Evolutionary conservation across 352 stramenopile species (phyloP).

Genomic region (Phytophthora sansomeana): DNA sequence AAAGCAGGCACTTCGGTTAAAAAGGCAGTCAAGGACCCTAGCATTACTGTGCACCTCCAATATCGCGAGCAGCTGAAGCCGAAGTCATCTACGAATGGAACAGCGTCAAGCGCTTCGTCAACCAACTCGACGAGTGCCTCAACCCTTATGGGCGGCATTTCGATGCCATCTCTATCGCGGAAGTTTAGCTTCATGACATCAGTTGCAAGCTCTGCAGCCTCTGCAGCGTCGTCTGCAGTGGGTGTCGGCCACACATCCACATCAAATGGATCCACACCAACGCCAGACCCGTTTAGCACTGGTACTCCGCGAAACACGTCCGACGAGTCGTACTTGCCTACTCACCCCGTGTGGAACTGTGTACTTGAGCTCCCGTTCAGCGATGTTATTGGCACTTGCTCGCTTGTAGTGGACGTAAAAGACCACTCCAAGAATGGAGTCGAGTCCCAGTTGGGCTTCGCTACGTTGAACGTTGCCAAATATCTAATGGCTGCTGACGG

Average conservation of each 20-base stretch:
- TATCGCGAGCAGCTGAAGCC: constrained; percentile 64
- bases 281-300: constrained; percentile 57
- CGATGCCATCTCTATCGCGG: constrained; percentile 74
- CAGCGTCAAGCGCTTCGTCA: constrained; percentile 29
- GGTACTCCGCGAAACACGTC: constrained; percentile 63
- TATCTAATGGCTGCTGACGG: constrained; percentile 80
- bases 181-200: constrained; percentile 81
- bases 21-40: constrained; percentile 72
- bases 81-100: constrained; percentile 43
- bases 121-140: constrained; percentile 30
- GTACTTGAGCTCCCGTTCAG: constrained; percentile 81
- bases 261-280: constrained; percentile 32
- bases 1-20: constrained; percentile 76
- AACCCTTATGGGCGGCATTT: constrained; percentile 58
- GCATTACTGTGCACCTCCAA: constrained; percentile 63
- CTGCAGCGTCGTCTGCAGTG: constrained; percentile 41
- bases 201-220: constrained; percentile 47
- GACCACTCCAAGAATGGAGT: constrained; percentile 57
- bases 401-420: constrained; percentile 77
- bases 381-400: constrained; percentile 79
- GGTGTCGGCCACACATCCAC: constrained; percentile 24
- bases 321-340: constrained; percentile 66
- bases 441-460: constrained; percentile 66
- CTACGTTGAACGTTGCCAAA: constrained; percentile 82
- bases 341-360: constrained; percentile 86